Evolutionary conservation across 371 early-diverging fungal genomes (phyloP).

Genomic region (Mortierella sp.): DNA sequence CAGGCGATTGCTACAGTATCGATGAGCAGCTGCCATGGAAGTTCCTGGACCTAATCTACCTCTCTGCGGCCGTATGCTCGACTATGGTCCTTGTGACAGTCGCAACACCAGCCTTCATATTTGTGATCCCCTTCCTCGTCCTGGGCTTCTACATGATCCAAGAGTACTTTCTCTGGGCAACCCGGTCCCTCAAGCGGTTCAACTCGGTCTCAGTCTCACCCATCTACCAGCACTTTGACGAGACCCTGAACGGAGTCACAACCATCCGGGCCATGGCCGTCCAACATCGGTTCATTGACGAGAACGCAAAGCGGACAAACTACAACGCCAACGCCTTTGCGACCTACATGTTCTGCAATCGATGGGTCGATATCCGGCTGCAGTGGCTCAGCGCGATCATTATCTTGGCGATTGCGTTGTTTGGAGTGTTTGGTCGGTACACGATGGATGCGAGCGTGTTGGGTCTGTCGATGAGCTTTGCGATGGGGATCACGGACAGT

Average conservation of each 20-base stretch:
- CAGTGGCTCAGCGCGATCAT: slow-evolving; percentile 79
- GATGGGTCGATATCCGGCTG: slow-evolving; percentile 94
- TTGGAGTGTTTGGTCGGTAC: slow-evolving; percentile 62
- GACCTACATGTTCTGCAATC: slow-evolving; percentile 84
- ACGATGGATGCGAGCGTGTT: slow-evolving; percentile 79
- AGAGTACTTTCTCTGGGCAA: slow-evolving; percentile 75
- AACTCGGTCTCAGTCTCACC: slow-evolving; percentile 85
- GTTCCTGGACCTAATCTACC: slow-evolving; percentile 64
- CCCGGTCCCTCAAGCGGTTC: slow-evolving; percentile 89
- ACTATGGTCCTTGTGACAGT: slow-evolving; percentile 58
- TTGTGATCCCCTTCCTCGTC: slow-evolving; percentile 61
- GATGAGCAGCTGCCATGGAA: slow-evolving; percentile 69
- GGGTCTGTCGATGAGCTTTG: slow-evolving; percentile 81
- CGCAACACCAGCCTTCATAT: slow-evolving; percentile 64
- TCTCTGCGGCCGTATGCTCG: slow-evolving; percentile 45
- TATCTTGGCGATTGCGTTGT: slow-evolving; percentile 69
- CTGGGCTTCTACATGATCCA: slow-evolving; percentile 62
- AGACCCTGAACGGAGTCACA: slow-evolving; percentile 78
- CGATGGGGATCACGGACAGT: slow-evolving; percentile 67
- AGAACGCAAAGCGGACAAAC: slow-evolving; percentile 79
- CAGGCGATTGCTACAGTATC: slow-evolving; percentile 77
- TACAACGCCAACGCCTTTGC: slow-evolving; percentile 85
- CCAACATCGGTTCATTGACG: slow-evolving; percentile 63
- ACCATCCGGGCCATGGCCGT: slow-evolving; percentile 78
- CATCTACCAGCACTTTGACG: slow-evolving; percentile 80